Percentiles rank a stretch among this genome's conserved stretches.
Evolutionary conservation across 768 basidiomycete species (phyloP).

Genomic region (Boletus vinaceobasis): DNA sequence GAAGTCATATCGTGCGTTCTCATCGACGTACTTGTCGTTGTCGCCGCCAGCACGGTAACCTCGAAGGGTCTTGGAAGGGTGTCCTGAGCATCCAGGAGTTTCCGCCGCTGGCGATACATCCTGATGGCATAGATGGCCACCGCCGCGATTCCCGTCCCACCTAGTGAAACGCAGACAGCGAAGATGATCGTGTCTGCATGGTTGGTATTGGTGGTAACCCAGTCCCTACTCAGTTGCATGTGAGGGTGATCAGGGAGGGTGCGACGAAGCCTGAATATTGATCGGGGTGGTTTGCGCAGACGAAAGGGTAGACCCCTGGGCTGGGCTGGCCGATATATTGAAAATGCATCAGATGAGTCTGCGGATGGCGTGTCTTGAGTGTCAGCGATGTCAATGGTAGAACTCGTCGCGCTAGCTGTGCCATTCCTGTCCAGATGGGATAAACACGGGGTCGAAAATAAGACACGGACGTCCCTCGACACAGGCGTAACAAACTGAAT

Average conservation of each 20-base stretch:
- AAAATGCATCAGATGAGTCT: not conserved
- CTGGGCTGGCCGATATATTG: constrained; percentile 8
- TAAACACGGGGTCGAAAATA: not conserved
- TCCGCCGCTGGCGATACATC: constrained; percentile 14
- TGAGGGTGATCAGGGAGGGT: not conserved
- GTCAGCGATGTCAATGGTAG: not conserved
- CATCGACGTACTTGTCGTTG: not conserved
- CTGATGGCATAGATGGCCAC: constrained; percentile 16
- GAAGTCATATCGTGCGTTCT: not conserved
- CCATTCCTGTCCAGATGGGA: constrained; percentile 34
- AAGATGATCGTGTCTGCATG: constrained; percentile 7
- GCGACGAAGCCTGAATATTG: not conserved
- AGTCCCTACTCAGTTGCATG: constrained; percentile 1
- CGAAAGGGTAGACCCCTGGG: not conserved
- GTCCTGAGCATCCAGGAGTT: constrained; percentile 18
- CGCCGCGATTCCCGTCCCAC: constrained; percentile 15
- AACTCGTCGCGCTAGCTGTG: constrained; percentile 24
- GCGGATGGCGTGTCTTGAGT: constrained; percentile 3
- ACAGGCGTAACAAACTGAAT: not conserved
- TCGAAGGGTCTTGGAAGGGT: constrained; percentile 27
- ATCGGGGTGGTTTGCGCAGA: not conserved
- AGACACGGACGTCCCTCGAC: not conserved
- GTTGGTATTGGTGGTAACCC: not conserved
- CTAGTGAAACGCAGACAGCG: constrained; percentile 22
- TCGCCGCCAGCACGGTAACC: constrained; percentile 8